Conservation (phyloP, 805 yeast genomes). For the Cyberlindnera mississippiensis region DNA sequence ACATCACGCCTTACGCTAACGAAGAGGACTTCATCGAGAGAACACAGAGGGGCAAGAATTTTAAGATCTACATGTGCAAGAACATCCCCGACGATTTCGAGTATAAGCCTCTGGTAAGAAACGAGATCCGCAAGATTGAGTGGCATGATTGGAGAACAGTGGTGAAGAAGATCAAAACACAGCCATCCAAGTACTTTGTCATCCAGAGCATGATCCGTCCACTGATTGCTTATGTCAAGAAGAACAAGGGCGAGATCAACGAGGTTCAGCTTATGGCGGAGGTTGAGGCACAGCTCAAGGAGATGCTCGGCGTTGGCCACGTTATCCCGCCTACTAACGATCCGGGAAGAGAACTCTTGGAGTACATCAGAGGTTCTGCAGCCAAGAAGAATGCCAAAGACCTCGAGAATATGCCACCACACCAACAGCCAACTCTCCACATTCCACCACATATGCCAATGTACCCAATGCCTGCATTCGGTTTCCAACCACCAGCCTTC, state of each 20-base stretch:
- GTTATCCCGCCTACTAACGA: constrained; percentile 32
- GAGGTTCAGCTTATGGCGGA: constrained; percentile 58
- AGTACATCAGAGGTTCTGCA: constrained; percentile 51
- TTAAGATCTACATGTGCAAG: constrained; percentile 71
- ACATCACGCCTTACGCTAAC: constrained; percentile 62
- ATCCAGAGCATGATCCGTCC: constrained; percentile 40
- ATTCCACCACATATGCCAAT: constrained; percentile 11
- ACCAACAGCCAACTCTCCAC: constrained; percentile 8
- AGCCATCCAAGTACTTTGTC: constrained; percentile 32
- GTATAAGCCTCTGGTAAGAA: constrained; percentile 82
- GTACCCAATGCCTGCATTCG: constrained; percentile 15
- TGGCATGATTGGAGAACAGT: constrained; percentile 64
- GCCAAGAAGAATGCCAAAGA: constrained; percentile 25
- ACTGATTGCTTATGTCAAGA: constrained; percentile 49
- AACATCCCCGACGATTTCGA: constrained; percentile 71
- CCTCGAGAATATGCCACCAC: constrained; percentile 9
- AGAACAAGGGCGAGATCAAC: constrained; percentile 42
- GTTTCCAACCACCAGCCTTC: constrained; percentile 21
- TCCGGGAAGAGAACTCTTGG: constrained; percentile 75
- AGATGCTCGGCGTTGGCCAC: constrained; percentile 53
- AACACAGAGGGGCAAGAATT: constrained; percentile 77
- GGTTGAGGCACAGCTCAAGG: constrained; percentile 65
- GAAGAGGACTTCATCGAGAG: constrained; percentile 77
- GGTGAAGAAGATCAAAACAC: constrained; percentile 28
- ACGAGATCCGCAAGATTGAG: constrained; percentile 79